Evolutionary conservation across 306 rosid species (phyloP).

Genomic region (Inga oerstediana): DNA sequence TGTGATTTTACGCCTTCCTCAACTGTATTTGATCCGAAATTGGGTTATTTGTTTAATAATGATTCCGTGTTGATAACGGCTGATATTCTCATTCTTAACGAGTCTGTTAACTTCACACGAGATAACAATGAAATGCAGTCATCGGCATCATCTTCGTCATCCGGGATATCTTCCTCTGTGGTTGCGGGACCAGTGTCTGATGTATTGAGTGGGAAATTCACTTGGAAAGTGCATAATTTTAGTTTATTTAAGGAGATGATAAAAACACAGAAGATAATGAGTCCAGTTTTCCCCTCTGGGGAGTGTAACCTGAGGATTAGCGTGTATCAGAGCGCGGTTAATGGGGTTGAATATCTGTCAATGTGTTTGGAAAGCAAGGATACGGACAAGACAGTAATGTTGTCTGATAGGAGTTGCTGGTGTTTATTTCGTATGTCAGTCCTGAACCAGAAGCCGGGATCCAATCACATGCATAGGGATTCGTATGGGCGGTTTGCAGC

Average conservation of each 20-base stretch:
- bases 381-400: conserved; percentile 74
- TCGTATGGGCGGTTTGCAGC: conserved; percentile 96
- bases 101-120: conserved; percentile 85
- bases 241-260: conserved; percentile 93
- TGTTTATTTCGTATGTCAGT: conserved; percentile 98
- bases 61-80: conserved; percentile 94
- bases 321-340: conserved; percentile 95
- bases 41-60: conserved; percentile 65
- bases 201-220: conserved; percentile 90
- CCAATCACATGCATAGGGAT: conserved; percentile 96
- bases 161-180: conserved; percentile 52
- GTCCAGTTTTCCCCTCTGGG: conserved; percentile 95
- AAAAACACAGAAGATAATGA: conserved; percentile 98
- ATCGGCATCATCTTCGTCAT: conserved; percentile 42
- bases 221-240: conserved; percentile 97
- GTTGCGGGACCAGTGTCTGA: conserved; percentile 79
- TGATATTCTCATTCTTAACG: conserved; percentile 81
- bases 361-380: conserved; percentile 99
- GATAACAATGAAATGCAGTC: conserved; percentile 83
- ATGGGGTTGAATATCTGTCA: conserved; percentile 82
- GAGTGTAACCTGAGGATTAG: conserved; percentile 99
- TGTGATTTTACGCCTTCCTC: conserved; percentile 95
- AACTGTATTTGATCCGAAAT: conserved; percentile 84
- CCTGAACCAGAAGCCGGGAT: conserved; percentile 89
- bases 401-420: conserved; percentile 98